A percentile compares a stretch with the other conserved stretches of the same genome.
phyloP scores from a whole-genome alignment of 2,329 filamentous ascomycete species.

The Beauveria varroae region DNA sequence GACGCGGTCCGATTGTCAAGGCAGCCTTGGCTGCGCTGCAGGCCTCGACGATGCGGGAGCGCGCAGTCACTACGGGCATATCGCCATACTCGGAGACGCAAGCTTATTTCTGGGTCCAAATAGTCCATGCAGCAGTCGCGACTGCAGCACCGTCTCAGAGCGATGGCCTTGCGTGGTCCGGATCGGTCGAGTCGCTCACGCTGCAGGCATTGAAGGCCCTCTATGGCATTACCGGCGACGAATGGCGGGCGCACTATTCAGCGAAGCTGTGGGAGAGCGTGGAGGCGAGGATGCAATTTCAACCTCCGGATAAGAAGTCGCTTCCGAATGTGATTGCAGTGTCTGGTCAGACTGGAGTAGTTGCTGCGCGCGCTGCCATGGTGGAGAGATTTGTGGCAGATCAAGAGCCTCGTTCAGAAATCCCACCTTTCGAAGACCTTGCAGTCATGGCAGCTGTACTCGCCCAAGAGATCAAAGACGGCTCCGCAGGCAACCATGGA shows the following conservation, averaged over 20 bases:
- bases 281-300: constrained; percentile 20
- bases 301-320: constrained; percentile 20
- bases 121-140: constrained; percentile 17
- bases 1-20: constrained; percentile 18
- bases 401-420: background rate
- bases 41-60: constrained; percentile 18
- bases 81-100: constrained; percentile 25
- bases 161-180: background rate
- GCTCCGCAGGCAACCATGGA: background rate
- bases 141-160: background rate
- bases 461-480: background rate
- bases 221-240: constrained; percentile 17
- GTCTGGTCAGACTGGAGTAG: constrained; percentile 8
- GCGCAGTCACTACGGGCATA: constrained; percentile 13
- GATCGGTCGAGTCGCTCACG: background rate
- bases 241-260: constrained; percentile 23
- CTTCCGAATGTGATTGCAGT: constrained; percentile 20
- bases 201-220: constrained; percentile 16
- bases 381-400: background rate
- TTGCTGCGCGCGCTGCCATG: background rate
- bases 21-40: constrained; percentile 19
- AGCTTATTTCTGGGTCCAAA: constrained; percentile 26
- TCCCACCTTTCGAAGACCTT: background rate
- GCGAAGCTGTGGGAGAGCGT: constrained; percentile 20
- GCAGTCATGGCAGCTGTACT: background rate